Evolutionary conservation across 2,329 filamentous ascomycete genomes (phyloP), one percentile per base, ranked within the genome.

Genomic region (Stemphylium vesicarium): DNA sequence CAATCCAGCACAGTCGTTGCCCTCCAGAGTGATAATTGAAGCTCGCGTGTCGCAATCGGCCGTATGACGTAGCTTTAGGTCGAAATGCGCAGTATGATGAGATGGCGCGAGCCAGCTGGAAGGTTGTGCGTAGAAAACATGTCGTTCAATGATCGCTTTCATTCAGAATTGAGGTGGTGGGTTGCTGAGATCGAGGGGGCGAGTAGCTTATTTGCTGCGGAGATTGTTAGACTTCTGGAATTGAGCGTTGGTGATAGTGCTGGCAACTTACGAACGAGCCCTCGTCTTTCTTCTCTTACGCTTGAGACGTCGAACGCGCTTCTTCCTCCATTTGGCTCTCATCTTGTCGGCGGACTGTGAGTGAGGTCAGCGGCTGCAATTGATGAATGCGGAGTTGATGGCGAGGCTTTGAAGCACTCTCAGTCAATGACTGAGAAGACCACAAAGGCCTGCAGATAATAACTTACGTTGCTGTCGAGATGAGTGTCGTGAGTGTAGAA

Each of bases 321-420:
- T 99, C 91, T 99, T 99, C 87, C 94, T 95, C 95, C 95, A 98
- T 87, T 98, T 98, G 80, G 92, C 93, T 95, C 94, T 89, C 87
- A 89, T 88, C 80, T 80, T 82, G 79, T 78, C 74, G 72, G 75
- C 71, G 71, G 67, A 64, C 63, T 71, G 59, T 64, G 42, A 61
- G 56, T 63, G 59, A 66, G 56, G 68, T 75, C 57, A 75, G 72
- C 50, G 56, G 45, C 50, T 62, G 59, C 56, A 52, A 33, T 58
- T 45, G 48, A 59, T 44, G 33, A 45, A 35, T 57, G 52, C 43
- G 56, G 56, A 51, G 57, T 56, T 38, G 40, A 42, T 13, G 16
- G 54, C 45, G 49, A 41, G 38, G 38, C 22, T 46, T 40, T 46
- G 39, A 24, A 41, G 44, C 36, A 39, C 38, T 56, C 56, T 69